Base-by-base conservation (phyloP, 192 early-diverging fungal genomes). In the Backusella sp. region DNA sequence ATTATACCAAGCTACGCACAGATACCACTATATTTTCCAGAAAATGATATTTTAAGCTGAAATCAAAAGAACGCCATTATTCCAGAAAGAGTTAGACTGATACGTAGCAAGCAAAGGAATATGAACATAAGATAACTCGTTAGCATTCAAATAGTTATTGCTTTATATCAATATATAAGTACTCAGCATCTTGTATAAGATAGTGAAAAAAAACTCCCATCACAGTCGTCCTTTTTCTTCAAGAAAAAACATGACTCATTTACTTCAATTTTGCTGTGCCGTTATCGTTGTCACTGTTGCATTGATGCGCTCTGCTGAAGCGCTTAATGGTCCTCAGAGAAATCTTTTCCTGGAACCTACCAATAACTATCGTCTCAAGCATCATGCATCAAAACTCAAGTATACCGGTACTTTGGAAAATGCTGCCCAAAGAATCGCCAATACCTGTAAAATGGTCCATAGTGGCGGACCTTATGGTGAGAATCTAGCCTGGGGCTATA, bases 401-500 rank as follows among this genome's bases (percentile, higher is more conserved):
- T 88, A 85, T 83, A 81, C 76, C 70, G 17, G 23, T 19, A 80
- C 74, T 39, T 35, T 83, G 17, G 83, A 81, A 23, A 32, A 3
- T 1, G 82, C 71, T 72, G 86, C 84, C 15, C 76, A 86, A 73
- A 79, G 78, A 21, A 82, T 82, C 76, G 70, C 77, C 39, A 74
- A 83, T 65, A 56, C 46, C 5, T 88, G 86, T 49, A 28, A 74
- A 19, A 86, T 88, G 73, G 30, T 77, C 30, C 86, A 88, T 68
- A 84, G 81, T 59, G 72, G 70, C 12, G 37, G 73, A 36, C 49
- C 73, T 41, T 81, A 77, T 34, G 86, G 83, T 35, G 86, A 88
- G 76, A 88, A 88, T 76, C 44, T 88, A 21, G 86, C 84, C 8
- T 70, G 71, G 66, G 84, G 84, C 19, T 86, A 85, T 78, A 49